These are phyloP conservation scores for Theileria equi DNA, from an alignment of 169 alveolate species.

Conservation along the genomic window DNA sequence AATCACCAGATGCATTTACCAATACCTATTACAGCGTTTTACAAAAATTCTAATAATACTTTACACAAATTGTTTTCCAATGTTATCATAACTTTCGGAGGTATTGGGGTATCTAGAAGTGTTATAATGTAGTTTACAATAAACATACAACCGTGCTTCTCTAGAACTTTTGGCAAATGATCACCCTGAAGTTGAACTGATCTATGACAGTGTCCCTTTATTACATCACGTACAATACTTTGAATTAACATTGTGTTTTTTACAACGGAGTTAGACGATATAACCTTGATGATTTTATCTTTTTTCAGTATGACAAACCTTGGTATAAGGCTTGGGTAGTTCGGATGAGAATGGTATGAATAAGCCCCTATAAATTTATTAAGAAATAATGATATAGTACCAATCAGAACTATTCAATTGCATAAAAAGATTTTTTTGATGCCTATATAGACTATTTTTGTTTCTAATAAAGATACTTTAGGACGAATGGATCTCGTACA, in stretches of 20 bases:
- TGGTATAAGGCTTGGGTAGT: slow-evolving; percentile 31
- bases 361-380: slow-evolving; percentile 7
- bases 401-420: slow-evolving; percentile 53
- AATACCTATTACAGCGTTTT: slow-evolving; percentile 13
- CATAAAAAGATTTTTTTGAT: slow-evolving; percentile 1
- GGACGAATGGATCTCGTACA: slow-evolving; percentile 50
- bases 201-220: slow-evolving; percentile 44
- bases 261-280: slow-evolving; percentile 25
- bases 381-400: background rate
- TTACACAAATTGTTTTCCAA: slow-evolving; percentile 51
- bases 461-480: background rate
- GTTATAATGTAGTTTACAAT: background rate
- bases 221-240: slow-evolving; percentile 41
- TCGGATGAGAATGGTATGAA: slow-evolving; percentile 46
- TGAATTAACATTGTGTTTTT: slow-evolving; percentile 56
- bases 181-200: slow-evolving; percentile 56
- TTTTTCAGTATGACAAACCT: background rate
- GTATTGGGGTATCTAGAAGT: slow-evolving; percentile 25
- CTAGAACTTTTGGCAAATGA: slow-evolving; percentile 34
- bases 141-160: slow-evolving; percentile 34
- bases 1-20: slow-evolving; percentile 59
- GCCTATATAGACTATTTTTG: too few species aligned
- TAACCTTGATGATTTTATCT: slow-evolving; percentile 8
- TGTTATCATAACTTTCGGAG: slow-evolving; percentile 41
- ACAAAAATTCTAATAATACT: slow-evolving; percentile 8